These are phyloP conservation scores for Chlorella vulgaris DNA, from an alignment of 139 green algal genomes.

Conservation along the genomic window DNA sequence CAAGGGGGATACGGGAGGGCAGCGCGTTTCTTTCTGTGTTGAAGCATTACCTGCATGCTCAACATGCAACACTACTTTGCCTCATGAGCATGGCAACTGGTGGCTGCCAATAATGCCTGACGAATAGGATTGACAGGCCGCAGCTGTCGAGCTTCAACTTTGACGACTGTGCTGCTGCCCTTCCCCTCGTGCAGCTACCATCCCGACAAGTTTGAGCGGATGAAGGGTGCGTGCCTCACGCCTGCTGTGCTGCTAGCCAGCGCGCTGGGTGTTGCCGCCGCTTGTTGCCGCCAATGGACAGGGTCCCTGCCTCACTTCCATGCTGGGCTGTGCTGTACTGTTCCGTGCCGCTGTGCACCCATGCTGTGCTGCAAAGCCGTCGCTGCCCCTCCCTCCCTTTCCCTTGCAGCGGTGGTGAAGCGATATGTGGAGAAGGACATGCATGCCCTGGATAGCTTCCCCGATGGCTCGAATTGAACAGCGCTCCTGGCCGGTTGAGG, in stretches of 20 bases:
- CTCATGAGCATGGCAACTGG: too few relatives aligned
- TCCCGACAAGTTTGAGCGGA: slow-evolving; percentile 72
- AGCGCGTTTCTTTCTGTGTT: background rate
- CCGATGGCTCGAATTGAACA: slow-evolving; percentile 42
- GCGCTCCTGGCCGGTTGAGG: background rate
- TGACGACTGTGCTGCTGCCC: too few relatives aligned
- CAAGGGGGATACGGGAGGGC: background rate
- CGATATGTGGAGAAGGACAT: slow-evolving; percentile 60
- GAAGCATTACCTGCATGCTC: too few relatives aligned
- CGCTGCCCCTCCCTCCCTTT: background rate
- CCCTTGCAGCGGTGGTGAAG: slow-evolving; percentile 38
- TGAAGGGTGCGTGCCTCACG: slow-evolving; percentile 40
- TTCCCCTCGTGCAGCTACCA: slow-evolving; percentile 68
- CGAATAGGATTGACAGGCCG: too few relatives aligned
- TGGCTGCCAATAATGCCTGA: too few relatives aligned
- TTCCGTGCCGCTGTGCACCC: background rate
- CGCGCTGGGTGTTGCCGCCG: background rate
- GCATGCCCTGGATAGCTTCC: slow-evolving; percentile 66
- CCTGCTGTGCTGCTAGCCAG: background rate
- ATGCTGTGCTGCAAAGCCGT: too few relatives aligned
- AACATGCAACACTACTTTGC: too few relatives aligned
- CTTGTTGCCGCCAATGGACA: background rate
- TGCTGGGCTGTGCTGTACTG: too few relatives aligned
- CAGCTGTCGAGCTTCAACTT: too few relatives aligned
- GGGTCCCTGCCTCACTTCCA: background rate